Base-by-base conservation (phyloP, 352 stramenopile genomes). In the Globisporangium mamillatum region DNA sequence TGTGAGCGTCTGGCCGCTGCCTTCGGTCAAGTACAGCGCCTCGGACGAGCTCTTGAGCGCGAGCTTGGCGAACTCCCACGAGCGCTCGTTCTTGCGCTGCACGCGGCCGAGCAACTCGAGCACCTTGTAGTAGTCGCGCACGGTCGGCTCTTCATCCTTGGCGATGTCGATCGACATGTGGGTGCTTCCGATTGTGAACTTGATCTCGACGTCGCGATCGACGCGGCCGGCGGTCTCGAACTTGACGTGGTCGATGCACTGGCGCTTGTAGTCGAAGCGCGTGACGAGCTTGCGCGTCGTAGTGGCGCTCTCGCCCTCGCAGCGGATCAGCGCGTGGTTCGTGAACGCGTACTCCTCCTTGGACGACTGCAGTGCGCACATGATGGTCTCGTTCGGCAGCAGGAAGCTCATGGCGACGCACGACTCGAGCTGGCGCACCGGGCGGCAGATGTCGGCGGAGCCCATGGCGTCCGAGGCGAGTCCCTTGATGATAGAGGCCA, bases 331-430 rank as follows among this genome's bases (percentile, higher is more conserved):
- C 29, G 81, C 81, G 61, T 88, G 75, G 54, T 90, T 86, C 2
- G 81, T 88, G 71, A 90, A 90, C 52, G 76, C 65, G 63, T 77
- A 90, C 66, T 90, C 81, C 46, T 88, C 79, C 44, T 90, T 88
- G 41, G 60, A 62, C 27, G 81, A 90, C 66, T 82, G 70, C 46
- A 88, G 85, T 38, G 79, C 75, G 64, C 88, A 88, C 66, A 90
- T 38, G 20, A 88, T 71, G 10, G 65, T 60, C 63, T 90, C 79
- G 12, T 64, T 68, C 9, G 76, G 76, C 8, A 86, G 66, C 22
- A 88, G 27, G 59, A 84, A 90, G 41, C 70, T 48, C 7, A 29
- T 34, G 8, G 67, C 78, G 12, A 75, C 62, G 41, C 81, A 63
- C 64, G 81, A 77, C 56, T 58, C 46, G 9, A 78, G 63, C 60